Evolutionary conservation across 2,329 filamentous ascomycete genomes (phyloP), one percentile per base, ranked within the genome.

Genomic region (Cercospora janseana): DNA sequence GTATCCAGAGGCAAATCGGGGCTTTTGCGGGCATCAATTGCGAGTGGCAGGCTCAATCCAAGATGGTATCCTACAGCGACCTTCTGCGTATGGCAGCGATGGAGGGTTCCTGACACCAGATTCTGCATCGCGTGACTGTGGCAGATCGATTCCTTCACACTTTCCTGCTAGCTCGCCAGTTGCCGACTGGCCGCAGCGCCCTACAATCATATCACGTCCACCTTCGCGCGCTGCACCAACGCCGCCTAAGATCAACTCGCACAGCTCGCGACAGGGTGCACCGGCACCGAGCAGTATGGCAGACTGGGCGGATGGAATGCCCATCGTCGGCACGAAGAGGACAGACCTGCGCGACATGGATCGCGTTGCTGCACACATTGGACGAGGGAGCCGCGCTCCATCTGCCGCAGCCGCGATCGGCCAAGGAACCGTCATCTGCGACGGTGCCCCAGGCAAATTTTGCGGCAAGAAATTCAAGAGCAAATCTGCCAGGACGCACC

Each of bases 401-500:
- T 44, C 34, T 6, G 47, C 29, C 6, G 31, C 41, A 10, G 21
- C 42, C 13, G 24, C 45, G 1, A 23, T 23, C 0, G 42, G 47
- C 13, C 24, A 21, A 26, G 47, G 40, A 5, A 28, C 16, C 8
- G 44, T 50, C 7, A 4, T 43, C 1, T 50, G 47, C 40, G 34
- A 32, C 6, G 42, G 42, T 12, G 4, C 12, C n/a, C 23, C 16
- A 45, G 40, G 18, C 18, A 42, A 24, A 18, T 0, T 18, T 2
- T 50, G 47, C 8, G 23, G 40, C 1, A 44, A 45, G 15, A 34
- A 31, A 1, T 50, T 50, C 4, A 7, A 7, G 4, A 44, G 29
- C 15, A 50, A 27, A 6, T 42, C 47, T 20, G 41, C 32, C 7
- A 31, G 32, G 29, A 15, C 32, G 4, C 47, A 50, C 15, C 47